Conservation (phyloP, 2,329 filamentous ascomycete genomes). For the Ophiocordyceps camponoti-leonardi region DNA sequence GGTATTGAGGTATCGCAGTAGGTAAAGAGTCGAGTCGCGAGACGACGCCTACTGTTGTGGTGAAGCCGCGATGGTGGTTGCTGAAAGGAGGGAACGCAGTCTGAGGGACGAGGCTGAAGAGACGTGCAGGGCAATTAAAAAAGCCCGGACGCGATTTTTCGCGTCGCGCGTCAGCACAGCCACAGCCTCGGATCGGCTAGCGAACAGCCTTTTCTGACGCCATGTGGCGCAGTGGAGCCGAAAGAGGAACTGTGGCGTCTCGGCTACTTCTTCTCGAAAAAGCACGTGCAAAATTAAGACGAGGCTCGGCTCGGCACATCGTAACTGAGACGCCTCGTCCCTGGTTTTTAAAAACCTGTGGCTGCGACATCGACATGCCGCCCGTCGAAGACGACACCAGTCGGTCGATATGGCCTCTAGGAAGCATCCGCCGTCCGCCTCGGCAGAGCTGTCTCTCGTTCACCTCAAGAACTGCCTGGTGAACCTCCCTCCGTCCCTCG, state of each 20-base stretch:
- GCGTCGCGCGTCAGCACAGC: conserved; percentile 11
- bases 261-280: neutral
- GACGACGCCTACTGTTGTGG: neutral
- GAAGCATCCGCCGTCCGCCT: conserved; percentile 43
- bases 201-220: neutral
- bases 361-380: neutral
- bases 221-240: neutral
- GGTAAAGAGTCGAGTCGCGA: neutral
- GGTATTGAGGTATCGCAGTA: too few species aligned
- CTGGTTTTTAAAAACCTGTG: neutral
- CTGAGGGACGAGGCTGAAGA: neutral
- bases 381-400: neutral
- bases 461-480: conserved; percentile 89
- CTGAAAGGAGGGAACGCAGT: neutral
- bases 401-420: conserved; percentile 24
- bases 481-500: conserved; percentile 74
- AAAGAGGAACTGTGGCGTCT: neutral
- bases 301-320: neutral
- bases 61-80: neutral
- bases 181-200: neutral
- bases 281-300: conserved; percentile 17
- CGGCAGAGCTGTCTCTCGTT: conserved; percentile 70
- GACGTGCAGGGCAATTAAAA: conserved; percentile 8
- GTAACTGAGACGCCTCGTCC: neutral
- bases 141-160: conserved; percentile 17